Conservation (phyloP, 2,329 filamentous ascomycete species). For the Colletotrichum tofieldiae region DNA sequence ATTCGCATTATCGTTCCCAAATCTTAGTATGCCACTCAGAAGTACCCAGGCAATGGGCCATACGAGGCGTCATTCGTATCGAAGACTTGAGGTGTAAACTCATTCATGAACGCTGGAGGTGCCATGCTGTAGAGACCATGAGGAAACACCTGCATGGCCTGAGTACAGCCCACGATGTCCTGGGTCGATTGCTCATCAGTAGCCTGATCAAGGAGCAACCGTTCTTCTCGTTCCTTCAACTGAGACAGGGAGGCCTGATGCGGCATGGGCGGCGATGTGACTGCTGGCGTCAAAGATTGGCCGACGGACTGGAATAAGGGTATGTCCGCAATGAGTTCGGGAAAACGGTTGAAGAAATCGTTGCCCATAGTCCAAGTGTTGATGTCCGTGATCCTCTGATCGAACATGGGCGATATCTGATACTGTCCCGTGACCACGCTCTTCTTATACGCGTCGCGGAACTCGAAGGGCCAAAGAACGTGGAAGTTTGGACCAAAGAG, state of each 20-base stretch:
- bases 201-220: constrained; percentile 2
- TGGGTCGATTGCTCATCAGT: not conserved
- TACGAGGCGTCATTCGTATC: not conserved
- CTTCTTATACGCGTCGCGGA: constrained; percentile 48
- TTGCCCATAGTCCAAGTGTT: constrained; percentile 49
- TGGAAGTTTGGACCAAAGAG: constrained; percentile 46
- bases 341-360: constrained; percentile 49
- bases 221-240: constrained; percentile 23
- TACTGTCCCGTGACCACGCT: constrained; percentile 47
- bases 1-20: too few species aligned
- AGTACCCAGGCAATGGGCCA: constrained; percentile 22
- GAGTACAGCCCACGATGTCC: constrained; percentile 24
- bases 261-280: not conserved
- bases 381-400: constrained; percentile 48
- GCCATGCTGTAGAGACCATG: constrained; percentile 23
- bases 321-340: constrained; percentile 52
- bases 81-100: constrained; percentile 17
- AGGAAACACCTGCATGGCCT: constrained; percentile 31
- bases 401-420: constrained; percentile 47
- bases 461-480: constrained; percentile 47
- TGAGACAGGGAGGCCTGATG: constrained; percentile 31
- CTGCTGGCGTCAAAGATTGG: constrained; percentile 11
- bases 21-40: not conserved
- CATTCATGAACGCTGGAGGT: constrained; percentile 21
- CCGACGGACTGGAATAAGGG: constrained; percentile 40